Evolutionary conservation across 495 filamentous ascomycete species (phyloP), one percentile per base, ranked within the genome.

Genomic region (Trichoderma reesei): DNA sequence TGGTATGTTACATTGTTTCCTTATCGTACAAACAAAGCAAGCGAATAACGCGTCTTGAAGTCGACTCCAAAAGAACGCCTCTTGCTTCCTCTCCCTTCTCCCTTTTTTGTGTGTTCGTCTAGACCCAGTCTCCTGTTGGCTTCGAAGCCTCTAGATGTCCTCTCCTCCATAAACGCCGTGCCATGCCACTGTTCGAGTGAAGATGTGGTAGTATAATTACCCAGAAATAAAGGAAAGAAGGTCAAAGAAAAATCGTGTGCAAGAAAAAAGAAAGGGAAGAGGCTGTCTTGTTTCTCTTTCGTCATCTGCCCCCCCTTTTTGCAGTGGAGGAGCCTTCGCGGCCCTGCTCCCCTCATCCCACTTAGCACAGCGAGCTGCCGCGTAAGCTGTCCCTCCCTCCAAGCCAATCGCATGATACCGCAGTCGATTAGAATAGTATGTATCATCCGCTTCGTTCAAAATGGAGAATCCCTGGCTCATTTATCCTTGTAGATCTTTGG

Each of bases 401-500:
- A 48, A 48, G 16, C 44, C n/a, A n/a, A 39, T 10, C 44, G 14
- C 14, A 36, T 31, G 37, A 34, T 56, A 13, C 31, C 51, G 26
- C 16, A 59, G 41, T 64, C 59, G n/a, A n/a, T n/a, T n/a, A n/a
- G n/a, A n/a, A n/a, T n/a, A n/a, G 26, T 44, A 11, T 59, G 31
- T n/a, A n/a, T 41, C 31, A 33, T 20, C 65, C 38, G 33, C 64
- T 63, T 61, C 33, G n/a, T n/a, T n/a, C n/a, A n/a, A n/a, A n/a
- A n/a, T n/a, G n/a, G n/a, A n/a, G n/a, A n/a, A 36, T 46, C 48
- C 61, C 26, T 36, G n/a, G 41, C 46, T 10, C 51, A 65, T 74
- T 79, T 80, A 71, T 96, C 91, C 79, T 95, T 95, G 72, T 91
- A 96, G 34, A 97, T 75, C 85, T 96, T 97, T 62, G 94, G 94